phyloP scores from a whole-genome alignment of 2,329 filamentous ascomycete genomes.

The Drechslerella dactyloides region DNA sequence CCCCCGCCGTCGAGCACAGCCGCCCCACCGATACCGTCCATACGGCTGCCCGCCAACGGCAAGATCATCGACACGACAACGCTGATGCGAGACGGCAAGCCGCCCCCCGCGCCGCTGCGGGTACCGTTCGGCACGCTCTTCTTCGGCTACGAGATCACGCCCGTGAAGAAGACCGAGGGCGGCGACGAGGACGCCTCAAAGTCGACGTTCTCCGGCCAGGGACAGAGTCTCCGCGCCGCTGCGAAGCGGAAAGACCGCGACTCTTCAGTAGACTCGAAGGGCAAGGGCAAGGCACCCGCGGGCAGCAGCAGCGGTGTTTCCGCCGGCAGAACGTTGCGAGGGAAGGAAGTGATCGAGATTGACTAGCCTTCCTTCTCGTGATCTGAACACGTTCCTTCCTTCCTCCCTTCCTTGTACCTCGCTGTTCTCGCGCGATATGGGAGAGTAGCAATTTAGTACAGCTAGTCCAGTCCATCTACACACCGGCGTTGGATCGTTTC shows the following conservation, averaged over 20 bases:
- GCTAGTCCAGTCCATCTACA: no score
- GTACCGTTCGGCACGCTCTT: slow-evolving; percentile 89
- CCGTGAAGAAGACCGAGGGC: slow-evolving; percentile 70
- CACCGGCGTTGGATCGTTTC: no score
- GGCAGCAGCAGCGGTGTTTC: slow-evolving; percentile 10
- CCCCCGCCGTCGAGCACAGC: slow-evolving; percentile 58
- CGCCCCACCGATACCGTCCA: slow-evolving; percentile 58
- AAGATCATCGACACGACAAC: slow-evolving; percentile 53
- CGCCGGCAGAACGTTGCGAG: slow-evolving; percentile 32
- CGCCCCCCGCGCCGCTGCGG: slow-evolving; percentile 77
- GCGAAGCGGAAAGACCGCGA: slow-evolving; percentile 39
- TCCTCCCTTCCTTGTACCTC: background rate
- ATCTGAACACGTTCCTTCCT: background rate
- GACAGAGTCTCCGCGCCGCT: slow-evolving; percentile 28
- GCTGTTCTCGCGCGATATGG: background rate
- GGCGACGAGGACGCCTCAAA: slow-evolving; percentile 5
- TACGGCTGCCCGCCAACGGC: slow-evolving; percentile 52
- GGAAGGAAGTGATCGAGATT: slow-evolving; percentile 42
- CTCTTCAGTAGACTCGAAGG: slow-evolving; percentile 39
- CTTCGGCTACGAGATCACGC: slow-evolving; percentile 93
- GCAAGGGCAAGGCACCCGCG: slow-evolving; percentile 41
- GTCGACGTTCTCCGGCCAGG: slow-evolving; percentile 38
- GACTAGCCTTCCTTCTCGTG: slow-evolving; percentile 22
- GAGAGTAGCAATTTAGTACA: background rate
- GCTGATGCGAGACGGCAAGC: slow-evolving; percentile 56